Conservation (phyloP, 2,329 filamentous ascomycete species). For the Aspergillus clavatus region DNA sequence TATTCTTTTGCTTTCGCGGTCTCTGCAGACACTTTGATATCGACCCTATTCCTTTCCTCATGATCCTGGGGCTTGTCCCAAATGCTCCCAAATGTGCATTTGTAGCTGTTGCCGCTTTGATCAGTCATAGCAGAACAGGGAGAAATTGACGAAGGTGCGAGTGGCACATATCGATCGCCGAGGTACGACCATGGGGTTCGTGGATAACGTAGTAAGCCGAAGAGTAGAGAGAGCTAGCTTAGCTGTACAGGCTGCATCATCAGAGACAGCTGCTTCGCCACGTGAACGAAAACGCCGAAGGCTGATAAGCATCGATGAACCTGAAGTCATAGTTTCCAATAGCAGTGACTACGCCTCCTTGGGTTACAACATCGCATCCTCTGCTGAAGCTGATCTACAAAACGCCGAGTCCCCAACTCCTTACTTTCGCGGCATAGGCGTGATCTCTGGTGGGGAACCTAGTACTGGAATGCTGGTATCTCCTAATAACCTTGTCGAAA, state of each 20-base stretch:
- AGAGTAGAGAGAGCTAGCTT: constrained; percentile 19
- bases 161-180: constrained; percentile 30
- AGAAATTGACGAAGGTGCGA: constrained; percentile 30
- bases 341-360: neutral
- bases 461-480: constrained; percentile 8
- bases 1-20: constrained; percentile 35
- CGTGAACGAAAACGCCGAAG: constrained; percentile 10
- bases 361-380: neutral
- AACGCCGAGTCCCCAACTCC: neutral
- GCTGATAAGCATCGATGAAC: neutral
- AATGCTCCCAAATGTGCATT: constrained; percentile 32
- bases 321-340: neutral
- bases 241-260: constrained; percentile 3
- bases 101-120: constrained; percentile 35
- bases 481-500: constrained; percentile 11
- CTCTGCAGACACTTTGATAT: constrained; percentile 35
- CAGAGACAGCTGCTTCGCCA: neutral
- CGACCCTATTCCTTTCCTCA: constrained; percentile 26
- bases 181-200: constrained; percentile 32
- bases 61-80: constrained; percentile 31
- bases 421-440: neutral
- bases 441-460: neutral
- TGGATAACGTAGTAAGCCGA: constrained; percentile 37
- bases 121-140: constrained; percentile 30
- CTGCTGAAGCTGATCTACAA: neutral